Conservation (phyloP, 2,329 filamentous ascomycete species). For the Thyridium curvatum region DNA sequence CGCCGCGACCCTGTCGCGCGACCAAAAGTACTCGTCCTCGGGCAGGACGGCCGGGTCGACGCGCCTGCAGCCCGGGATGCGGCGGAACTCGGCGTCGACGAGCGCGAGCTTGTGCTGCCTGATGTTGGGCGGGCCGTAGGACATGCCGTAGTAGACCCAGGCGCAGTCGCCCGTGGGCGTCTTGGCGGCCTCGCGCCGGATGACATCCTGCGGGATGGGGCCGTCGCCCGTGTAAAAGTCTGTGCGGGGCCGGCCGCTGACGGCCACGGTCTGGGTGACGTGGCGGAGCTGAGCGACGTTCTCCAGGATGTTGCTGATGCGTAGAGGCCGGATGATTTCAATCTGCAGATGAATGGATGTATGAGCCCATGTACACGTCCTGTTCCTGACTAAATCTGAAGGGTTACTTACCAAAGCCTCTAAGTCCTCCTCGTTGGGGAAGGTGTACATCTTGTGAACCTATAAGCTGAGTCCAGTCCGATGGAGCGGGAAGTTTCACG, state of each 20-base stretch:
- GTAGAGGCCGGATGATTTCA: slow-evolving; percentile 40
- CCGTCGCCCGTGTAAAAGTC: slow-evolving; percentile 21
- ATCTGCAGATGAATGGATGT: slow-evolving; percentile 19
- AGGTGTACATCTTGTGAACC: slow-evolving; percentile 34
- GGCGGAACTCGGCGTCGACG: slow-evolving; percentile 23
- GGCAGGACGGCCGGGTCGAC: slow-evolving; percentile 16
- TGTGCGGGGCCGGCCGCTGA: slow-evolving; percentile 24
- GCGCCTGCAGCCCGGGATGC: slow-evolving; percentile 19
- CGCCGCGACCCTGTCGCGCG: slow-evolving; percentile 7
- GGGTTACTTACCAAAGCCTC: slow-evolving; percentile 27
- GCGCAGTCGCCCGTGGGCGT: slow-evolving; percentile 25
- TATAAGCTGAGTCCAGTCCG: no score
- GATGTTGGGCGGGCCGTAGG: slow-evolving; percentile 24
- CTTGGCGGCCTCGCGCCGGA: slow-evolving; percentile 20
- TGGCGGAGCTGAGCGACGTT: slow-evolving; percentile 28
- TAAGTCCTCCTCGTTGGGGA: slow-evolving; percentile 42
- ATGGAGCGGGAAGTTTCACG: no score
- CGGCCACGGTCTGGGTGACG: slow-evolving; percentile 27
- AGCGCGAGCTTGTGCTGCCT: slow-evolving; percentile 24
- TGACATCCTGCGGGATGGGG: slow-evolving; percentile 21
- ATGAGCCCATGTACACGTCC: no score
- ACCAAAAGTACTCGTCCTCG: slow-evolving; percentile 11
- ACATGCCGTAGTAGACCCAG: slow-evolving; percentile 26
- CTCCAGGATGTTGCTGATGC: slow-evolving; percentile 28
- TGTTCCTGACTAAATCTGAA: no score